These are phyloP conservation scores for Quercus mongolica DNA, from an alignment of 306 rosid species.

Conservation along the genomic window DNA sequence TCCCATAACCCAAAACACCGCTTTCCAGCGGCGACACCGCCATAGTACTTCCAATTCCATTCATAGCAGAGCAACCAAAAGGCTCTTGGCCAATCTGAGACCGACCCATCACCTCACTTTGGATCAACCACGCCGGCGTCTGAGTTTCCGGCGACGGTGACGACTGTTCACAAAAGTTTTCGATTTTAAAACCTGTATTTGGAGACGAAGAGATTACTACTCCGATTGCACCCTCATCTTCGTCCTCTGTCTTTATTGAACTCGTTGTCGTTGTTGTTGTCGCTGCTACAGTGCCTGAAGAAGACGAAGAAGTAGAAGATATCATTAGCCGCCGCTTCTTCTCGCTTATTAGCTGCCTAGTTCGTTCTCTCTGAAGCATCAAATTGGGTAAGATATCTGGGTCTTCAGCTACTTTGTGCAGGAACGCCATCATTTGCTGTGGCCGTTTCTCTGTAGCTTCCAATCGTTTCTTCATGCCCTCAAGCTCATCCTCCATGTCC, in stretches of 20 bases:
- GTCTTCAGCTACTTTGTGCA: constrained; percentile 61
- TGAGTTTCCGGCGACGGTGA: constrained; percentile 23
- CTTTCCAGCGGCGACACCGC: constrained; percentile 23
- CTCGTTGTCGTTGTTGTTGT: too few species aligned
- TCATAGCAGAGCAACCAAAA: neutral
- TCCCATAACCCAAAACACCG: constrained; percentile 5
- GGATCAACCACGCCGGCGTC: constrained; percentile 33
- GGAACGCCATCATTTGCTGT: constrained; percentile 82
- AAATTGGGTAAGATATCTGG: constrained; percentile 63
- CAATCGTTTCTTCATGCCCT: constrained; percentile 64
- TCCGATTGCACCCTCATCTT: constrained; percentile 23
- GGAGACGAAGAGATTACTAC: constrained; percentile 39
- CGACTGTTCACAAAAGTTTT: constrained; percentile 17
- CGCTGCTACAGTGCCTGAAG: constrained; percentile 34
- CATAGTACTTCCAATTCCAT: neutral
- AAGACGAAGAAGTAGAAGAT: constrained; percentile 31
- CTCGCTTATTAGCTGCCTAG: constrained; percentile 23
- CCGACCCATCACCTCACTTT: neutral
- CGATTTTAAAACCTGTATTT: constrained; percentile 44
- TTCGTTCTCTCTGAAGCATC: constrained; percentile 36
- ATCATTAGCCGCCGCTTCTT: constrained; percentile 44
- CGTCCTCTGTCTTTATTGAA: constrained; percentile 45
- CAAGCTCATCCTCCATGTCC: constrained; percentile 54
- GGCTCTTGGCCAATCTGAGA: constrained; percentile 13
- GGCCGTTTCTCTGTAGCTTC: constrained; percentile 77